Conservation (phyloP, 768 basidiomycete genomes). For the Filobasidium wieringae region DNA sequence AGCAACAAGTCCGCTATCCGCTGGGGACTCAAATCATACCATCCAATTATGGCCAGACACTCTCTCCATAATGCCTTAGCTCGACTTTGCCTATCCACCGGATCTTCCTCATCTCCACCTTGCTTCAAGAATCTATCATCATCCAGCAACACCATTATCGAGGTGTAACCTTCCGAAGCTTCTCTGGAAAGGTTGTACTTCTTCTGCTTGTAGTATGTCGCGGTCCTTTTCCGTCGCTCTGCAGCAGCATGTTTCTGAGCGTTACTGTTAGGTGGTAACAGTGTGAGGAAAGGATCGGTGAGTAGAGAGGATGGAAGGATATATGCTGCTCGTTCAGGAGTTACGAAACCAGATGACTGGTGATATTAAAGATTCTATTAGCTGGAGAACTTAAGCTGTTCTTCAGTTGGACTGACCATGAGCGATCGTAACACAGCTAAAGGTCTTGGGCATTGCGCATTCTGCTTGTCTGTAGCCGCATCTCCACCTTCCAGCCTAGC, state of each 20-base stretch:
- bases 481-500: slow-evolving; percentile 18
- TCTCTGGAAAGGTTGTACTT: slow-evolving; percentile 96
- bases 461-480: slow-evolving; percentile 18
- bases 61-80: slow-evolving; percentile 31
- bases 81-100: slow-evolving; percentile 3
- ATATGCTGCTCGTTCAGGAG: slow-evolving; percentile 6
- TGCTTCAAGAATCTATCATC: slow-evolving; percentile 41
- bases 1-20: slow-evolving; percentile 85
- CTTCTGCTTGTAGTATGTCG: slow-evolving; percentile 51
- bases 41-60: slow-evolving; percentile 47
- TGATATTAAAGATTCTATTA: neutral
- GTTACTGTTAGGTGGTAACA: slow-evolving; percentile 21
- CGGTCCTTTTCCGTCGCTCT: slow-evolving; percentile 25
- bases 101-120: slow-evolving; percentile 6
- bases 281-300: slow-evolving; percentile 18
- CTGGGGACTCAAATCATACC: slow-evolving; percentile 93
- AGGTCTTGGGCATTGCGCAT: slow-evolving; percentile 10
- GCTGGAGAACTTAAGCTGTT: slow-evolving; percentile 4
- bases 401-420: slow-evolving; percentile 10
- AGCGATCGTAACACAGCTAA: neutral
- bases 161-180: slow-evolving; percentile 94
- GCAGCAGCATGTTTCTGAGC: slow-evolving; percentile 14
- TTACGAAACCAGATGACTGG: neutral
- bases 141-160: slow-evolving; percentile 71
- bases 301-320: slow-evolving; percentile 21